These are phyloP conservation scores for Arctium minus DNA, from an alignment of 129 eudicot genomes.

Conservation along the genomic window DNA sequence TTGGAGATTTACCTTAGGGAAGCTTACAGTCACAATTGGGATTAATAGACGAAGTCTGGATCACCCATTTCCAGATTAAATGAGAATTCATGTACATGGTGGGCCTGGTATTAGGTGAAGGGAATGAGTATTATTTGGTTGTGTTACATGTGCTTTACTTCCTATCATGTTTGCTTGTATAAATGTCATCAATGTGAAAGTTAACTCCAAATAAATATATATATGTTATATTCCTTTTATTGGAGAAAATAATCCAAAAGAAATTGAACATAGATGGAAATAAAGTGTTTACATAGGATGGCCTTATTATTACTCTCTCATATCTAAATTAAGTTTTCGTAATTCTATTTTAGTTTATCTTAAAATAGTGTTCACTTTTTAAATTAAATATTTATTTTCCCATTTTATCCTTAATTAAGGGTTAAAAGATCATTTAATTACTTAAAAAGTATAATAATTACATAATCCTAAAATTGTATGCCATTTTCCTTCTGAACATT, in stretches of 20 bases:
- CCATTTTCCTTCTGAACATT: no score
- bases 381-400: no score
- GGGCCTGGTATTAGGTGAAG: constrained; percentile 23
- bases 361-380: no score
- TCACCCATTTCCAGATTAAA: background rate
- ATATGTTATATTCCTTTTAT: background rate
- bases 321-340: no score
- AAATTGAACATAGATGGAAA: background rate
- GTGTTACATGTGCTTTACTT: constrained; percentile 24
- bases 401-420: no score
- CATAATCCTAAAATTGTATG: no score
- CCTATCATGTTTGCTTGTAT: constrained; percentile 31
- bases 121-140: constrained; percentile 30
- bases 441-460: no score
- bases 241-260: constrained; percentile 1
- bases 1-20: no score
- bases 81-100: constrained; percentile 13
- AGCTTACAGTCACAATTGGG: no score
- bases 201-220: constrained; percentile 11
- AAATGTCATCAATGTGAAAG: constrained; percentile 10
- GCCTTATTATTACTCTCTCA: background rate
- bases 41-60: no score
- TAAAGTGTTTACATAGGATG: constrained; percentile 9
- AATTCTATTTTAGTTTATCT: no score
- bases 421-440: no score